A percentile compares a stretch with the other conserved stretches of the same genome.
Evolutionary conservation across 345 rosid species (phyloP).

Genomic region (Acer negundo): DNA sequence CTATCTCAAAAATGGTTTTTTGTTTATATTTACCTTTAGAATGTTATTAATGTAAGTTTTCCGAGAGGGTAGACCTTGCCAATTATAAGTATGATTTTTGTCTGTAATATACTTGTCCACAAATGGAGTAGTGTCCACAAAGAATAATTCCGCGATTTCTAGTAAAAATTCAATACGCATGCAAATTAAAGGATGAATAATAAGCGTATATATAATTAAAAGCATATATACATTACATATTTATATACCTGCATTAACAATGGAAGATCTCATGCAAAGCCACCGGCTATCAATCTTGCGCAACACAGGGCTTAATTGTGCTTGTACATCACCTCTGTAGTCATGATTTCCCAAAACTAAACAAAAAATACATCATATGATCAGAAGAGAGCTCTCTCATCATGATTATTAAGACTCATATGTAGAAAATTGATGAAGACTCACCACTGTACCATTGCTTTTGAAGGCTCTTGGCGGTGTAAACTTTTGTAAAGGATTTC

Average conservation of each 20-base stretch:
- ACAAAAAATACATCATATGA: background rate
- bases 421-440: background rate
- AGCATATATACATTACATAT: no score
- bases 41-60: slow-evolving; percentile 23
- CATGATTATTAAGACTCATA: no score
- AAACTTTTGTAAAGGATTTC: slow-evolving; percentile 46
- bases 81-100: slow-evolving; percentile 28
- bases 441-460: slow-evolving; percentile 54
- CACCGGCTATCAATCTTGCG: slow-evolving; percentile 28
- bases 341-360: slow-evolving; percentile 46
- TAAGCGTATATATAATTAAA: background rate
- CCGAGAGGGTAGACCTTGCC: slow-evolving; percentile 33
- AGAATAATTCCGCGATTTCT: slow-evolving; percentile 34
- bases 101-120: slow-evolving; percentile 27
- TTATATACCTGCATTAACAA: slow-evolving; percentile 25
- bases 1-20: background rate
- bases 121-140: slow-evolving; percentile 40
- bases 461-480: slow-evolving; percentile 46
- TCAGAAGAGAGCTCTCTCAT: no score
- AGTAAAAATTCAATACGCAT: background rate
- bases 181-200: no score
- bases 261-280: slow-evolving; percentile 35
- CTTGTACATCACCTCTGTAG: slow-evolving; percentile 39
- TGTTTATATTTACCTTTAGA: slow-evolving; percentile 23
- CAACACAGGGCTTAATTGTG: slow-evolving; percentile 29